Evolutionary conservation across 768 basidiomycete genomes (phyloP), one percentile per base, ranked within the genome.

Genomic region (Pleurotus tuoliensis): DNA sequence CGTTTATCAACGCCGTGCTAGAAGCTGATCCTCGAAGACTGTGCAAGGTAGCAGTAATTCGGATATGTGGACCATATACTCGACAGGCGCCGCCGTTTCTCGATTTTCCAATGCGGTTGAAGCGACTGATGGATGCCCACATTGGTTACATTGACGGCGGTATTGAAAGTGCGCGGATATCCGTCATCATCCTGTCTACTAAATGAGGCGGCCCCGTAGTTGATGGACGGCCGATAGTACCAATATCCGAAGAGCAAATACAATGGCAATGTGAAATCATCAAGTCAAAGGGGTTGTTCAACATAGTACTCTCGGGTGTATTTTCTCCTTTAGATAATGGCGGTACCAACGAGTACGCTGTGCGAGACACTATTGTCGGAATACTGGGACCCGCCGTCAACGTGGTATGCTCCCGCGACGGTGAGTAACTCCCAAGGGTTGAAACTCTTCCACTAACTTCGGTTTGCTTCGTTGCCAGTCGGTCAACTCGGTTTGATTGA

Each of bases 1-100:
- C 81, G 49, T 83, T 83, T 56, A 73, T 83, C 22, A 83, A 87
- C 59, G 82, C 83, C 1, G 77, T 88, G 2, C 73, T 87, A 15
- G 83, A 86, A 68, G 66, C 76, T 22, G 79, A 86, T 64, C 67
- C 76, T 4, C 59, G 74, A 2, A 73, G 79, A n/a, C 68, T 87
- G 12, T 74, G 77, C 45, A 78, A 78, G 46, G 85, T 88, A 0
- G 86, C 83, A 0, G 83, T 87, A 38, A 74, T 88, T 47, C 79
- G 86, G 55, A 73, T 88, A 5, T 83, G 82, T 46, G 82, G 79
- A 3, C 82, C 82, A 0, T 85, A 82, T 66, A 82, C 82, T 2
- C 71, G 67, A n/a, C 81, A 82, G 34, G 76, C 76, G 15, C 86
- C 84, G 9, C 79, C 86, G 70, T 73, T 63, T 70, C 69, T 65